These are phyloP conservation scores for Pogostemon cablin DNA, from an alignment of 257 asterid species.

Conservation along the genomic window DNA sequence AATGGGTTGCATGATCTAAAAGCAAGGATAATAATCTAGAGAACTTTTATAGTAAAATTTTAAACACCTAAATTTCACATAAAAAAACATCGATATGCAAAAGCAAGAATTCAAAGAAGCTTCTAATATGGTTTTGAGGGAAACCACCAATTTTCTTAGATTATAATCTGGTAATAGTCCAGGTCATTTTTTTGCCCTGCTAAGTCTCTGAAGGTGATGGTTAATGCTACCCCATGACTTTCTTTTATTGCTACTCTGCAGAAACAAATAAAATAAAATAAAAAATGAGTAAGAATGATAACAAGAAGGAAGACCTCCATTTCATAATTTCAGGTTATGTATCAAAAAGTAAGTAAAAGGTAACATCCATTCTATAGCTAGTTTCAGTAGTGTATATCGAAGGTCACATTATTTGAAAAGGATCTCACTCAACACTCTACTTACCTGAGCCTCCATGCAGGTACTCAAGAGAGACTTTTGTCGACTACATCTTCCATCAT, in stretches of 20 bases:
- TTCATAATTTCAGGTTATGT: not conserved
- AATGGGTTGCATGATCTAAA: too few relatives aligned
- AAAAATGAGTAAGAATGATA: conserved; percentile 7
- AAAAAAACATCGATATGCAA: not conserved
- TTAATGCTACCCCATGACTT: conserved; percentile 86
- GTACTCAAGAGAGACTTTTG: conserved; percentile 70
- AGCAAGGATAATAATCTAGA: too few relatives aligned
- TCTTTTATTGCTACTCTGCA: conserved; percentile 64
- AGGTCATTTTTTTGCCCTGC: conserved; percentile 54
- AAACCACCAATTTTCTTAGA: conserved; percentile 24
- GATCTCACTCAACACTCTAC: not conserved
- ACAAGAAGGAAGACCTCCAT: not conserved
- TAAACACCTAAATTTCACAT: too few relatives aligned
- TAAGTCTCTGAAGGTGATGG: conserved; percentile 92
- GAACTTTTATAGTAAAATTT: too few relatives aligned
- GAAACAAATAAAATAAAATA: not conserved
- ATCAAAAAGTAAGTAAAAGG: too few relatives aligned
- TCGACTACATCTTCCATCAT: conserved; percentile 64
- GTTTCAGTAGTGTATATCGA: not conserved
- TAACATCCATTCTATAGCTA: too few relatives aligned
- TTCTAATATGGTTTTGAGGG: not conserved
- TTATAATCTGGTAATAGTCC: not conserved
- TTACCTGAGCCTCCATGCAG: conserved; percentile 94
- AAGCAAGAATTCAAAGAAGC: not conserved
- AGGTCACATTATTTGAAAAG: not conserved